phyloP scores from a whole-genome alignment of 441 rosid genomes.

The Biscutella laevigata region DNA sequence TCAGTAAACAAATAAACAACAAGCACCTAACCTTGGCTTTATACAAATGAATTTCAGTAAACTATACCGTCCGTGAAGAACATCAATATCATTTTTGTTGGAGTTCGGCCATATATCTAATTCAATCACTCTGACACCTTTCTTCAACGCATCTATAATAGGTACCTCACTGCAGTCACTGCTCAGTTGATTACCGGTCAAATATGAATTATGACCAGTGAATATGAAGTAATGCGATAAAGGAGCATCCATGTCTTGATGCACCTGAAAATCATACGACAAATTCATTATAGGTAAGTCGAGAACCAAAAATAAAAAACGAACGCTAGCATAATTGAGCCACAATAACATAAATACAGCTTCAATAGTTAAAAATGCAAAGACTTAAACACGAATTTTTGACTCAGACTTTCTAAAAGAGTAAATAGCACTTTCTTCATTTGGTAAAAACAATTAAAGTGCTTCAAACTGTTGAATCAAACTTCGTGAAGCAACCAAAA shows the following conservation, averaged over 20 bases:
- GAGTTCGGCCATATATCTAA: conserved; percentile 92
- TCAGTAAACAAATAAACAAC: background rate
- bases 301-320: background rate
- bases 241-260: conserved; percentile 76
- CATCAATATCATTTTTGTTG: conserved; percentile 51
- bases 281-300: background rate
- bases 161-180: conserved; percentile 89
- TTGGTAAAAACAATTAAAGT: background rate
- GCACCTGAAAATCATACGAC: conserved; percentile 43
- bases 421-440: background rate
- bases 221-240: conserved; percentile 74
- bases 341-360: background rate
- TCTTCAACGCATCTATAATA: conserved; percentile 54
- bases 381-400: background rate
- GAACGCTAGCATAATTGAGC: background rate
- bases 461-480: background rate
- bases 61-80: conserved; percentile 76
- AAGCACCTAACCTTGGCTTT: background rate
- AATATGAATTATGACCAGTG: conserved; percentile 84
- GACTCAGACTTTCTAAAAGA: background rate
- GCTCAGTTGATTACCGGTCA: conserved; percentile 86
- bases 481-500: background rate
- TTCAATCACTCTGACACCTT: conserved; percentile 87
- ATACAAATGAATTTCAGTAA: background rate
- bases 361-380: background rate